Evolutionary conservation across 331 rosid genomes (phyloP).

Genomic region (Arachis monticola): DNA sequence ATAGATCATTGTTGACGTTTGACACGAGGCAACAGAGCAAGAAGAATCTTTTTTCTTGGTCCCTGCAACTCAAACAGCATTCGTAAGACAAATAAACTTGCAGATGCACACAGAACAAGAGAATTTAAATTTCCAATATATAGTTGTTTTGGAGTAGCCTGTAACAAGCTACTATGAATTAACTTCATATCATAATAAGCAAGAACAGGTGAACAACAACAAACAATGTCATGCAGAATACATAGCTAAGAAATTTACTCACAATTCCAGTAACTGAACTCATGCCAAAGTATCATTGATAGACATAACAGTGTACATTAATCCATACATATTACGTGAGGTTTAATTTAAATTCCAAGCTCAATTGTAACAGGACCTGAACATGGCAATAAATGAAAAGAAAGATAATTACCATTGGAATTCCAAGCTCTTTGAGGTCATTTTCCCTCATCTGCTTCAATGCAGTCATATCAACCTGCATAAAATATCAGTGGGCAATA

Average conservation of each 20-base stretch:
- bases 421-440: constrained; percentile 96
- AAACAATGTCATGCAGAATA: neutral
- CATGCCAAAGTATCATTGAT: neutral
- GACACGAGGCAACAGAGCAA: constrained; percentile 68
- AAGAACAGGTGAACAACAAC: neutral
- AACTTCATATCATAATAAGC: neutral
- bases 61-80: constrained; percentile 69
- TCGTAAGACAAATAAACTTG: constrained; percentile 35
- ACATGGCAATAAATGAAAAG: constrained; percentile 26
- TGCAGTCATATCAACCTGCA: constrained; percentile 91
- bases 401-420: constrained; percentile 80
- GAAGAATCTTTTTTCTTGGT: constrained; percentile 92
- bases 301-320: constrained; percentile 3
- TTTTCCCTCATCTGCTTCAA: constrained; percentile 95
- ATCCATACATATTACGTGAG: neutral
- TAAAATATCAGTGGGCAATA: constrained; percentile 29
- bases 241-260: neutral
- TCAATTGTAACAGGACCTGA: neutral
- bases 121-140: neutral
- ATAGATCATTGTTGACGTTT: constrained; percentile 58
- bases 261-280: constrained; percentile 8
- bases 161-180: neutral
- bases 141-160: neutral
- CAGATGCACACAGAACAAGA: constrained; percentile 1
- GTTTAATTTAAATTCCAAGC: neutral